phyloP scores from a whole-genome alignment of 1,139 yeast genomes.

The Protomyces lactucae-debilis region DNA sequence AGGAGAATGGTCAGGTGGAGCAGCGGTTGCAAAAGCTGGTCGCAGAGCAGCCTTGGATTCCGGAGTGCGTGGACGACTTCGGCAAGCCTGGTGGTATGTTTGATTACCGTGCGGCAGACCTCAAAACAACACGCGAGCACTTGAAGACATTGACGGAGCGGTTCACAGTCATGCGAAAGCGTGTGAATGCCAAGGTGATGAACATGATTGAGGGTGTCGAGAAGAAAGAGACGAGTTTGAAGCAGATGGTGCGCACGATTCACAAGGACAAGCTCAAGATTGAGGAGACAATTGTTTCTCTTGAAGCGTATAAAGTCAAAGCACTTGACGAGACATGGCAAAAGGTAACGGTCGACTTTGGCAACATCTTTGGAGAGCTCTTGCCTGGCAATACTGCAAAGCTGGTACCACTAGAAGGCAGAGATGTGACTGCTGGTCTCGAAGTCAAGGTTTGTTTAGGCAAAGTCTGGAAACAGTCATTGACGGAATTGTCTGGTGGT shows the following conservation, averaged over 20 bases:
- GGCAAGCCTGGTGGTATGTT: conserved; percentile 41
- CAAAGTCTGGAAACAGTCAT: conserved; percentile 89
- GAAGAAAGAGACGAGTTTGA: conserved; percentile 73
- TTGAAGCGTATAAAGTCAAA: conserved; percentile 80
- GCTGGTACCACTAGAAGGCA: conserved; percentile 71
- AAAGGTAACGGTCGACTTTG: conserved; percentile 82
- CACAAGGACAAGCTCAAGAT: conserved; percentile 88
- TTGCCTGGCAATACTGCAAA: conserved; percentile 89
- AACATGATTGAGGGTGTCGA: conserved; percentile 91
- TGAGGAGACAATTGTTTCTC: conserved; percentile 76
- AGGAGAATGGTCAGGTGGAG: conserved; percentile 46
- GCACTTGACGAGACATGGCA: conserved; percentile 80
- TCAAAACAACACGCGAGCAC: conserved; percentile 58
- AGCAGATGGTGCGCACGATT: conserved; percentile 77
- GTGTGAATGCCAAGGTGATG: conserved; percentile 85
- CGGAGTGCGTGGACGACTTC: conserved; percentile 53
- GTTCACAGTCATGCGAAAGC: conserved; percentile 70
- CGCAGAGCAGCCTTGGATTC: conserved; percentile 66
- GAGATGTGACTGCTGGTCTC: conserved; percentile 83
- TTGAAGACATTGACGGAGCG: conserved; percentile 56
- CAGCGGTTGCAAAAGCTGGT: conserved; percentile 49
- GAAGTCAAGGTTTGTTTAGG: conserved; percentile 91
- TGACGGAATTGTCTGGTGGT: conserved; percentile 95
- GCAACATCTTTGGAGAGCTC: conserved; percentile 82
- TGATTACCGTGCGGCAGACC: conserved; percentile 50